Base-by-base conservation (phyloP, 495 filamentous ascomycete species). In the Sphaerosporella brunnea region DNA sequence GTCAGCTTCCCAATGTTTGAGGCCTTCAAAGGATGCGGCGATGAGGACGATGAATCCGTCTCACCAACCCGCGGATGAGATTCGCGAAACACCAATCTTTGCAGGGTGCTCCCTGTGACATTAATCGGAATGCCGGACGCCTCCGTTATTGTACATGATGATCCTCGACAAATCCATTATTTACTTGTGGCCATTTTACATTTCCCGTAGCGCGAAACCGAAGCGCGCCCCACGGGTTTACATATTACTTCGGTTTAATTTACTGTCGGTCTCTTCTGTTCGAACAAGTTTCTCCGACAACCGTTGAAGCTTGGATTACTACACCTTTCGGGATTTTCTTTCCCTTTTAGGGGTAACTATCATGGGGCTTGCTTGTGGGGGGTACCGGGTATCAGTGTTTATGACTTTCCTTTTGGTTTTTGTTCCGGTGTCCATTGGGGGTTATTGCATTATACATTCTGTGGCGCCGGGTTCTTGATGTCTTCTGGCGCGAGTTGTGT, bases 1-100 rank as follows among this genome's bases (percentile, higher is more conserved):
- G 54, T 69, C 32, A 67, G 64, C 50, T 70, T 70, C 49, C 68
- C 68, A 7, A 64, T 65, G 44, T 70, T 69, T 46, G 68, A 70
- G 54, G 50, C 50, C 40, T 58, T 58, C 40, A 51, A 51, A 48
- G 52, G 54, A 35, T 56, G 45, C 54, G 55, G 50, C 39, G 58
- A 62, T 40, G 55, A 63, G 37, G 62, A 64, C 48, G 38, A 48
- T 35, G 47, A 48, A 15, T 46, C 48, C 16, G 41, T 50, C 35
- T 58, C 45, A 26, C 37, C 37, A 3, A 40, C 13, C 2, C 37
- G 21, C 20, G n/a, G 37, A 19, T 40, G 20, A 40, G n/a, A n/a
- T n/a, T n/a, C n/a, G n/a, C n/a, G n/a, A n/a, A n/a, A n/a, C n/a
- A n/a, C n/a, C n/a, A n/a, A n/a, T n/a, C n/a, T n/a, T n/a, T n/a